phyloP scores from a whole-genome alignment of 805 yeast genomes.

The Kuraishia piskuri region DNA sequence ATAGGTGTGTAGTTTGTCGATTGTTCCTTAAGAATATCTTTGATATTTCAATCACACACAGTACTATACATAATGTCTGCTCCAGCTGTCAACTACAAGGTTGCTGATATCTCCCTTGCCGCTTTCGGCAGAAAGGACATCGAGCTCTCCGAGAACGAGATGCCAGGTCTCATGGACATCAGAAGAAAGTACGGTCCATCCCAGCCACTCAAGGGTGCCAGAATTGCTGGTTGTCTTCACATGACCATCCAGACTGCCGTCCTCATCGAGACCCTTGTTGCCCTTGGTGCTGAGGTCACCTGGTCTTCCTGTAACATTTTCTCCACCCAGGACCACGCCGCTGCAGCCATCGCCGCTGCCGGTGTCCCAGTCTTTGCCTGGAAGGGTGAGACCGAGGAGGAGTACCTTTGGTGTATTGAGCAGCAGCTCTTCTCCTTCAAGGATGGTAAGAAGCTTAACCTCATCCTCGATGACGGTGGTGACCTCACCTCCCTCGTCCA shows the following conservation, averaged over 20 bases:
- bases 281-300: slow-evolving; percentile 98
- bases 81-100: slow-evolving; percentile 75
- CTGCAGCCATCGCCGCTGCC: slow-evolving; percentile 98
- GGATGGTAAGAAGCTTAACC: slow-evolving; percentile 89
- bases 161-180: slow-evolving; percentile 99
- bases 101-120: slow-evolving; percentile 96
- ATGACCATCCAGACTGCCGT: slow-evolving; percentile 99
- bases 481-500: slow-evolving; percentile 95
- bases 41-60: neutral
- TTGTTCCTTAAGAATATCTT: neutral
- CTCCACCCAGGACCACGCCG: slow-evolving; percentile 99
- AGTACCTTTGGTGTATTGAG: slow-evolving; percentile 98
- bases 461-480: slow-evolving; percentile 99
- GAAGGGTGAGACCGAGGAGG: slow-evolving; percentile 99
- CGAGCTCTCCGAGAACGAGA: slow-evolving; percentile 97
- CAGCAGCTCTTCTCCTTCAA: slow-evolving; percentile 98
- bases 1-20: neutral
- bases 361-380: slow-evolving; percentile 99
- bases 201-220: slow-evolving; percentile 97
- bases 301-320: slow-evolving; percentile 99
- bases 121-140: slow-evolving; percentile 99
- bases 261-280: slow-evolving; percentile 92
- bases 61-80: slow-evolving; percentile 35
- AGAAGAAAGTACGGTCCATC: slow-evolving; percentile 84
- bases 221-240: slow-evolving; percentile 98